phyloP scores from a whole-genome alignment of 2,329 filamentous ascomycete species.

The Pseudogymnoascus sp. region DNA sequence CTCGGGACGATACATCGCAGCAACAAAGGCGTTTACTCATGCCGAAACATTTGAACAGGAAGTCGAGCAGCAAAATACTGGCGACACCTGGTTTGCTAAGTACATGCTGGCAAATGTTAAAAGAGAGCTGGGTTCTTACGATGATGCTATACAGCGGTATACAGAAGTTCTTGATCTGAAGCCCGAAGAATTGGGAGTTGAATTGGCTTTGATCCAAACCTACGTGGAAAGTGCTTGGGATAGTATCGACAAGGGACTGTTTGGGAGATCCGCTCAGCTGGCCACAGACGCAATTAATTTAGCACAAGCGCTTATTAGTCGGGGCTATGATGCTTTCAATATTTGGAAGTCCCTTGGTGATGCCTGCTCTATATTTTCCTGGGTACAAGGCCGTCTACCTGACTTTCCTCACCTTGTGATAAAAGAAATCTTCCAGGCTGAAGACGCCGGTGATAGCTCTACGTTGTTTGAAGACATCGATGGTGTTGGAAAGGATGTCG shows the following conservation, averaged over 20 bases:
- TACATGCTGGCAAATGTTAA: slow-evolving; percentile 97
- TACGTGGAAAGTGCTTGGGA: slow-evolving; percentile 75
- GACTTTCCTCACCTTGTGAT: slow-evolving; percentile 58
- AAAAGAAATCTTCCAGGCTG: slow-evolving; percentile 50
- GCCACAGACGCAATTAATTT: slow-evolving; percentile 64
- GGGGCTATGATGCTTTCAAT: slow-evolving; percentile 72
- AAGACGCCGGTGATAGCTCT: slow-evolving; percentile 48
- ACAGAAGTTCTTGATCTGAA: slow-evolving; percentile 62
- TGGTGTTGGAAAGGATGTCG: slow-evolving; percentile 43
- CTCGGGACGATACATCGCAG: slow-evolving; percentile 88
- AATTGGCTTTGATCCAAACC: slow-evolving; percentile 81
- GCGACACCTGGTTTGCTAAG: slow-evolving; percentile 87
- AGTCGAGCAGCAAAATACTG: slow-evolving; percentile 46
- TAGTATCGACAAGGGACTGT: slow-evolving; percentile 74
- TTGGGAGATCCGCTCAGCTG: slow-evolving; percentile 71
- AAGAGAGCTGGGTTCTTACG: slow-evolving; percentile 83
- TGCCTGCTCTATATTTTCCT: slow-evolving; percentile 77
- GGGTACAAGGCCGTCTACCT: slow-evolving; percentile 60
- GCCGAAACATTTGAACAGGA: slow-evolving; percentile 69
- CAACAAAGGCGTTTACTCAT: slow-evolving; percentile 81
- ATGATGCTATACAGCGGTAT: slow-evolving; percentile 74
- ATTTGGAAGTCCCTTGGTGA: slow-evolving; percentile 92
- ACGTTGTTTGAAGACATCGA: slow-evolving; percentile 65
- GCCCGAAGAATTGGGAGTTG: slow-evolving; percentile 74
- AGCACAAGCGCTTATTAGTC: slow-evolving; percentile 52